Evolutionary conservation across 768 basidiomycete species (phyloP).

Genomic region (Ephemerocybe angulata): DNA sequence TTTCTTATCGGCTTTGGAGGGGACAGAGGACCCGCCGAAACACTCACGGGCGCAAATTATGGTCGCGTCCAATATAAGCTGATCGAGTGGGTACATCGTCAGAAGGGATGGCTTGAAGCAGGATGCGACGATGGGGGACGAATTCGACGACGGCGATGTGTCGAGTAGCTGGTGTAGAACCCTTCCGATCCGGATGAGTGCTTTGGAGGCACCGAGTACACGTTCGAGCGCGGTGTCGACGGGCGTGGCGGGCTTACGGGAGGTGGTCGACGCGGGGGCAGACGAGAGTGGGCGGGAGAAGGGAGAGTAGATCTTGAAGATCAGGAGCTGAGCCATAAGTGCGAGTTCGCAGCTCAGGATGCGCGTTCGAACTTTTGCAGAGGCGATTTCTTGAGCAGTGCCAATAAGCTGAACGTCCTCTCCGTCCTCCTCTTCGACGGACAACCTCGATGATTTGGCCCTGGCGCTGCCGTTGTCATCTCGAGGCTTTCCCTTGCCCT

Average conservation of each 20-base stretch:
- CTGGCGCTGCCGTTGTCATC: not conserved
- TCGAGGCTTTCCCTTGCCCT: not conserved
- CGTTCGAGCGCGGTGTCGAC: too few relatives aligned
- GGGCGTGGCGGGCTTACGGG: not conserved
- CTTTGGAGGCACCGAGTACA: too few relatives aligned
- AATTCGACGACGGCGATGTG: too few relatives aligned
- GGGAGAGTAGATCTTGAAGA: constrained; percentile 65
- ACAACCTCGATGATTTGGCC: not conserved
- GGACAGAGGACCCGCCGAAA: not conserved
- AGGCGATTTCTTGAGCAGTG: not conserved
- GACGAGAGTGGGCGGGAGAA: constrained; percentile 30
- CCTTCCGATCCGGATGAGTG: too few relatives aligned
- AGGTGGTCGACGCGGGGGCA: not conserved
- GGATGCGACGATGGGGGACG: too few relatives aligned
- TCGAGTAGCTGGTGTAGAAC: too few relatives aligned
- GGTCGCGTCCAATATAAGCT: constrained; percentile 3
- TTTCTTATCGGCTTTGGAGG: not conserved
- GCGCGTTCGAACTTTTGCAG: not conserved
- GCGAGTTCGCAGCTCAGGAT: constrained; percentile 56
- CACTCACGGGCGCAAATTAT: constrained; percentile 1
- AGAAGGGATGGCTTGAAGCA: not conserved
- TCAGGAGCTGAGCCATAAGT: constrained; percentile 55
- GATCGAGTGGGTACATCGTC: not conserved
- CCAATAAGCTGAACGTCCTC: not conserved
- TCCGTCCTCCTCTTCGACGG: not conserved